These are phyloP conservation scores for Lentinus brumalis DNA, from an alignment of 768 basidiomycete species.

Conservation along the genomic window DNA sequence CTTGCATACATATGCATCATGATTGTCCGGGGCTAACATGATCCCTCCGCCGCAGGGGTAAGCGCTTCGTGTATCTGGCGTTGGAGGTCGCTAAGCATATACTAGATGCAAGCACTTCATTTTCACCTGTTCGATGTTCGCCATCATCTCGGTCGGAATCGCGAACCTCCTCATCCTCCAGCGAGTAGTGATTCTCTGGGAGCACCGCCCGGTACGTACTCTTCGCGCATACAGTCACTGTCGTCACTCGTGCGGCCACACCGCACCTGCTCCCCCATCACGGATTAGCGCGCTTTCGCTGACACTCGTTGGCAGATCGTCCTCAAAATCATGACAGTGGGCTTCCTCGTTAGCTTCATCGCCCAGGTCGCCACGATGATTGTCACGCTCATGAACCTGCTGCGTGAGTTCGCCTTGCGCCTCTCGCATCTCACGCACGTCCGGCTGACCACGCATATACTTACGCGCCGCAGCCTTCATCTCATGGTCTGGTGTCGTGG, in stretches of 20 bases:
- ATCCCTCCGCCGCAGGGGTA: slow-evolving; percentile 4
- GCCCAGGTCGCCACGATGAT: slow-evolving; percentile 28
- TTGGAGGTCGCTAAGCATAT: not conserved
- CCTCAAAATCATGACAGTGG: slow-evolving; percentile 25
- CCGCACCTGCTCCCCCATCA: not conserved
- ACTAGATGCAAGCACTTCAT: slow-evolving; percentile 35
- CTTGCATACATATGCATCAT: not conserved
- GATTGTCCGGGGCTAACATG: too few species aligned
- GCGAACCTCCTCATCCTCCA: slow-evolving; percentile 37
- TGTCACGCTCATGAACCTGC: slow-evolving; percentile 25
- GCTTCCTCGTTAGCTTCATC: slow-evolving; percentile 32
- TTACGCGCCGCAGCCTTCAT: slow-evolving; percentile 27
- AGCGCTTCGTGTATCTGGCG: not conserved
- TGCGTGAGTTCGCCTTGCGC: slow-evolving; percentile 25
- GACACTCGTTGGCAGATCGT: slow-evolving; percentile 18
- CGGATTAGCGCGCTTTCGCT: not conserved
- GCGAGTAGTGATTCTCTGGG: slow-evolving; percentile 39
- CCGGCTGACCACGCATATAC: not conserved
- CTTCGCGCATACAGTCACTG: not conserved
- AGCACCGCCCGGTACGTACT: slow-evolving; percentile 31
- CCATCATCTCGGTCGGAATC: slow-evolving; percentile 32
- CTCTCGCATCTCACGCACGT: not conserved
- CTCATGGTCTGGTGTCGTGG: slow-evolving; percentile 19
- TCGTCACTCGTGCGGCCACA: not conserved
- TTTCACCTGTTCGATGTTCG: slow-evolving; percentile 24